Base-by-base conservation (phyloP, 192 early-diverging fungal genomes). In the Obelidium mucronatum region DNA sequence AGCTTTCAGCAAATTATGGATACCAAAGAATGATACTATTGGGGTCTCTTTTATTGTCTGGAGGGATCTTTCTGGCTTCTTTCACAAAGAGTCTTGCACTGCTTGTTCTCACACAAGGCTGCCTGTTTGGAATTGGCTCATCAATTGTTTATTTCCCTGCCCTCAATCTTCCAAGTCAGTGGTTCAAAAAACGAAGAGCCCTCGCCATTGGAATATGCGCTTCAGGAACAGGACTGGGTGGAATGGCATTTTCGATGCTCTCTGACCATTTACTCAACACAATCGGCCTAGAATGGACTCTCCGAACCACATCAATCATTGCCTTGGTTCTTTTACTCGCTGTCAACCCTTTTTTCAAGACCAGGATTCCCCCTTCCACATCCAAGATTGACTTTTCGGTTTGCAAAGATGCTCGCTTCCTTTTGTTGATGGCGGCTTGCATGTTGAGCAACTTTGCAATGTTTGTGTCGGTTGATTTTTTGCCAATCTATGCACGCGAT, bases 221-320 rank as follows among this genome's bases (percentile, higher is more conserved):
- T 53, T 73, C 92, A 19, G 94, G 93, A 0, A 84, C 88, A 31
- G 92, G 93, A 48, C 44, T 93, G 17, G 94, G 94, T 60, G 92
- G 93, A 1, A 73, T 94, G 40, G 83, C 80, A 40, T 84, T 93
- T n/a, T 83, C 91, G 0, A 85, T 87, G 28, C 81, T 89, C 5
- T 85, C 82, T 0, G 89, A 90, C 55, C 74, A 79, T 1, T 79
- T 91, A 53, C 84, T 96, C 5, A 81, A 86, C 33, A 52, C 42
- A 1, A 22, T 92, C 28, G 94, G 92, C 0, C 77, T 80, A 19
- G 61, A 72, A 34, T 93, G 91, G 90, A 83, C 90, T 1, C 82
- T 95, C 35, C 87, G 93, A 24, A 86, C 93, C 55, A 82, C 89
- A 63, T 90, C 86, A 2, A 74, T 92, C 53, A 74, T 92, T 3